Conservation (phyloP, 1,284 basidiomycete genomes). For the Erythrobasidium hasegawianum region DNA sequence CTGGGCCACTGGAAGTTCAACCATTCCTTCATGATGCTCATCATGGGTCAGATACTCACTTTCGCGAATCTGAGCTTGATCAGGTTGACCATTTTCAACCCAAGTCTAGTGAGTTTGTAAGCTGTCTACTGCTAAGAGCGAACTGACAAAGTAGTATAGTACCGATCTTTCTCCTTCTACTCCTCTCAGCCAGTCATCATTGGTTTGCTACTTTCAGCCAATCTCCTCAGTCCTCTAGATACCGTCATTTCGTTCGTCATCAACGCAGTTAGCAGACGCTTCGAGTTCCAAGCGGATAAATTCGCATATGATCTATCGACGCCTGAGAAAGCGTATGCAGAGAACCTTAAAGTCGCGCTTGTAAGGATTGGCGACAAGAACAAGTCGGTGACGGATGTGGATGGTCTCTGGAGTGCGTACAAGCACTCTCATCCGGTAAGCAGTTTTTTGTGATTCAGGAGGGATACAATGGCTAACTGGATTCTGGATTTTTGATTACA, state of each 20-base stretch:
- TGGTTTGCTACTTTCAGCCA: slow-evolving; percentile 81
- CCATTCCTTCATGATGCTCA: slow-evolving; percentile 83
- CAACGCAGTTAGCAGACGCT: slow-evolving; percentile 74
- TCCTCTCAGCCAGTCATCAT: slow-evolving; percentile 68
- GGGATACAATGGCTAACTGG: not conserved
- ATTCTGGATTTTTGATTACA: not conserved
- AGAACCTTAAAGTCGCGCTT: slow-evolving; percentile 73
- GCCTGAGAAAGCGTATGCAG: slow-evolving; percentile 60
- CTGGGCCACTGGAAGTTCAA: slow-evolving; percentile 88
- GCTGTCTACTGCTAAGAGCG: slow-evolving; percentile 73
- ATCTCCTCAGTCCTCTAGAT: slow-evolving; percentile 78
- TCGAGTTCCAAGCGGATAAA: slow-evolving; percentile 85
- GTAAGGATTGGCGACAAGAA: slow-evolving; percentile 84
- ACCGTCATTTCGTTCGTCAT: slow-evolving; percentile 69
- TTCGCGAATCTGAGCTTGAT: slow-evolving; percentile 81
- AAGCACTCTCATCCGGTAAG: slow-evolving; percentile 34
- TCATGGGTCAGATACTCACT: slow-evolving; percentile 79
- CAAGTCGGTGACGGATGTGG: slow-evolving; percentile 61
- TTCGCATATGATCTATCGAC: slow-evolving; percentile 66
- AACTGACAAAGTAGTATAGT: not conserved
- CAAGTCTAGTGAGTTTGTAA: slow-evolving; percentile 63
- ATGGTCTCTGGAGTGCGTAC: slow-evolving; percentile 30
- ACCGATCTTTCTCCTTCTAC: slow-evolving; percentile 13
- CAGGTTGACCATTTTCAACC: slow-evolving; percentile 85
- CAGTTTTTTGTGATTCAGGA: not conserved